Evolutionary conservation across 306 rosid genomes (phyloP), one percentile per base, ranked within the genome.

Genomic region (Vicia villosa): DNA sequence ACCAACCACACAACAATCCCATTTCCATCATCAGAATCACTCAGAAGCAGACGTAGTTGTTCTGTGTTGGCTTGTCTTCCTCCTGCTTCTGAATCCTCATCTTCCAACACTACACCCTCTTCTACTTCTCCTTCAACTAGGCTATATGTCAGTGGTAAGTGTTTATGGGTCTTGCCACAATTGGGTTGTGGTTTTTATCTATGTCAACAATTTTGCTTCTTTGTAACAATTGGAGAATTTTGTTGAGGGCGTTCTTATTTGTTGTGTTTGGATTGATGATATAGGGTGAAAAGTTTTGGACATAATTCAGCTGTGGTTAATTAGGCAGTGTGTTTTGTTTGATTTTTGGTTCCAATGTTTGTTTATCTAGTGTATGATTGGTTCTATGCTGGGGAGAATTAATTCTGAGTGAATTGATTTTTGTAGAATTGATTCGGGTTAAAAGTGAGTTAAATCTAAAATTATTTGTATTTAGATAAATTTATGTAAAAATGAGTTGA

Each of bases 91-190:
- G 62, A 81, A 40, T 69, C 93, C 40, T 68, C 77, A 4, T 56
- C 79, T 30, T 64, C 74, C 21, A 43, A 43, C 5, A 43, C 49
- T 14, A 43, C 49, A 43, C 50, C 77, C 41, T 4, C 12, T 75
- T 41, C 72, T 37, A 5, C 76, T 63, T 6, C 84, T 43, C 68
- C 86, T 63, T 79, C 88, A 61, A 80, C 87, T 54, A 90, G 65
- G 83, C 96, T 92, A 63, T 90, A 86, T 71, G 83, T 92, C 76
- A 90, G 96, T 74, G 96, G 96, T 92, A n/a, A 82, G 87, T 42
- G 10, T 37, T 70, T 3, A 5, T 78, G 41, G 79, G 76, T 46
- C 62, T 51, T 13, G 32, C 2, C 9, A 64, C 13, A 12, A 7
- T 66, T 64, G 36, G 66, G 51, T 34, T n/a, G 10, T 41, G n/a